A percentile compares a stretch with the other conserved stretches of the same genome.
Evolutionary conservation across 805 yeast genomes (phyloP).

Genomic region (Lachancea quebecensis): DNA sequence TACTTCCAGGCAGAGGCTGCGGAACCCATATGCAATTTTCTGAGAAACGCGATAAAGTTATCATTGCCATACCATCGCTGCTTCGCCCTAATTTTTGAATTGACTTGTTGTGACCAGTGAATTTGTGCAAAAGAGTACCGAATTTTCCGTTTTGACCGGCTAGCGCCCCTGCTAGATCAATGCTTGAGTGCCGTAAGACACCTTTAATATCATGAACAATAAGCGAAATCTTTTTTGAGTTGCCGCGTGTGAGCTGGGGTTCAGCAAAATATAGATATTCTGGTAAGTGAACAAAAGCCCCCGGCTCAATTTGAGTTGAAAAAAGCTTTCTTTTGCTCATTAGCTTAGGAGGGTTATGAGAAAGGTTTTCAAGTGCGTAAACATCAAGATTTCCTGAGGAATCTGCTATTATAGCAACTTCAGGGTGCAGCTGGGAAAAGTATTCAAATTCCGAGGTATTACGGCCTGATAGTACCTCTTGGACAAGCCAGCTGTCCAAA

Average conservation of each 20-base stretch:
- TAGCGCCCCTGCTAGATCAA: slow-evolving; percentile 23
- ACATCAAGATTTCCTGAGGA: slow-evolving; percentile 37
- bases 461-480: slow-evolving; percentile 19
- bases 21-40: slow-evolving; percentile 57
- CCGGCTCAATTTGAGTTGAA: slow-evolving; percentile 17
- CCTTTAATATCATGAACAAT: slow-evolving; percentile 42
- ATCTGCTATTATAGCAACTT: slow-evolving; percentile 38
- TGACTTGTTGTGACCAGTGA: slow-evolving; percentile 84
- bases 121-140: slow-evolving; percentile 42
- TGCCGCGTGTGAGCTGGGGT: slow-evolving; percentile 22
- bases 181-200: slow-evolving; percentile 30
- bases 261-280: slow-evolving; percentile 34
- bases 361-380: slow-evolving; percentile 44
- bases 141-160: slow-evolving; percentile 10
- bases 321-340: slow-evolving; percentile 37
- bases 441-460: slow-evolving; percentile 18
- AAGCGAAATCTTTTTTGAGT: slow-evolving; percentile 32
- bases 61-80: slow-evolving; percentile 51
- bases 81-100: slow-evolving; percentile 62
- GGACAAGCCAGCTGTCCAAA: slow-evolving; percentile 36
- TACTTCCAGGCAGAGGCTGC: slow-evolving; percentile 24
- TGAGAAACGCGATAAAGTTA: slow-evolving; percentile 52
- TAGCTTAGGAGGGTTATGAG: slow-evolving; percentile 49
- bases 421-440: slow-evolving; percentile 31
- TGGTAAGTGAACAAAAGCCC: slow-evolving; percentile 30